A percentile compares a stretch with the other conserved stretches of the same genome.
Evolutionary conservation across 176 grass and related monocot genomes (phyloP).

Genomic region (Melocanna baccifera): DNA sequence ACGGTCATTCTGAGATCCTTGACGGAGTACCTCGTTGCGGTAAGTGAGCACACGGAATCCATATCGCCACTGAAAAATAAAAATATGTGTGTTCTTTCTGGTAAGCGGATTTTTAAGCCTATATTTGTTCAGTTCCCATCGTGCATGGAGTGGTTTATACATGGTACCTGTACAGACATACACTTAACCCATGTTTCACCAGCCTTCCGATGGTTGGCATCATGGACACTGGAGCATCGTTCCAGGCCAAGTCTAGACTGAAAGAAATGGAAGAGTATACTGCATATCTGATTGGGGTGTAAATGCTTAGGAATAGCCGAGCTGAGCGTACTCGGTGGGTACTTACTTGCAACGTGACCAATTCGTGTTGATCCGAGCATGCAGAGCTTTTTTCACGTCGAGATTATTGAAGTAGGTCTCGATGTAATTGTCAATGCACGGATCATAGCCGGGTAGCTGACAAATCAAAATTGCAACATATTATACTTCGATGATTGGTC

Average conservation of each 20-base stretch:
- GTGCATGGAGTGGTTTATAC: background rate
- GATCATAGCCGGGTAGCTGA: constrained; percentile 41
- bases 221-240: constrained; percentile 6
- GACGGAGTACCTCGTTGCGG: constrained; percentile 33
- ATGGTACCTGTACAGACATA: constrained; percentile 45
- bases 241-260: background rate
- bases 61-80: constrained; percentile 38
- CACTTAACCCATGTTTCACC: background rate
- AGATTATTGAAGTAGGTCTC: constrained; percentile 30
- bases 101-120: background rate
- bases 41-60: constrained; percentile 34
- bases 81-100: background rate
- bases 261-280: background rate
- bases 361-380: constrained; percentile 7
- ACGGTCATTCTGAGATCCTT: constrained; percentile 26
- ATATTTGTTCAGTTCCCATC: background rate
- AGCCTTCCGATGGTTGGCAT: constrained; percentile 29
- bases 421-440: constrained; percentile 33
- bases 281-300: background rate
- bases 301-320: background rate
- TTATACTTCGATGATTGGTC: background rate
- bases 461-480: background rate
- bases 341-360: constrained; percentile 44
- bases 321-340: background rate
- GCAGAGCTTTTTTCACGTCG: constrained; percentile 45